phyloP scores from a whole-genome alignment of 208 protist genomes.

The Zelonia costaricensis region DNA sequence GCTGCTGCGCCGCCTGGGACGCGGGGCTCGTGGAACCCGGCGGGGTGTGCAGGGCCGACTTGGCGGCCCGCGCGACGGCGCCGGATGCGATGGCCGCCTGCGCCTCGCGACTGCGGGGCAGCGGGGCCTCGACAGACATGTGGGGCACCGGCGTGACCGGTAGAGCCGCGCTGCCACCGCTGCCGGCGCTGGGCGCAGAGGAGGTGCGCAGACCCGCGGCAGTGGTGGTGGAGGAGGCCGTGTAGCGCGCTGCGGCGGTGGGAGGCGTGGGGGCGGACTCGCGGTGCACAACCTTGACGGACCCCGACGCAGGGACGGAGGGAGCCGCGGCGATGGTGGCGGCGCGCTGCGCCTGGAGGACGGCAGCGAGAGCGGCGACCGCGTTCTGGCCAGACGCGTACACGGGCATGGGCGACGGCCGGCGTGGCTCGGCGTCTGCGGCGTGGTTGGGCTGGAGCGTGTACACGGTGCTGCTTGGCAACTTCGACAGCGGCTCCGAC shows the following conservation, averaged over 20 bases:
- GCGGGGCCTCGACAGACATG: background rate
- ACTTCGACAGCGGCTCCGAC: background rate
- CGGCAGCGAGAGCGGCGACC: conserved; percentile 3
- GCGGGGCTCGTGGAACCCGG: too few species aligned
- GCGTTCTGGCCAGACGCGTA: too few species aligned
- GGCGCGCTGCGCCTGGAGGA: background rate
- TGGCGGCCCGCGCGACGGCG: background rate
- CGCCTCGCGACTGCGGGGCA: conserved; percentile 13
- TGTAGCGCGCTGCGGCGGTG: conserved; percentile 15
- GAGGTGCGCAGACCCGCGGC: background rate
- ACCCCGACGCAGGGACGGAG: too few species aligned
- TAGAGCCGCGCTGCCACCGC: too few species aligned
- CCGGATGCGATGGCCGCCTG: background rate
- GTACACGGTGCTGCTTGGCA: too few species aligned
- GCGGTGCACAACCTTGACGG: too few species aligned
- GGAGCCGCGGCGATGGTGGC: background rate
- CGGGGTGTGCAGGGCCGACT: too few species aligned
- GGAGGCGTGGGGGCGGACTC: background rate
- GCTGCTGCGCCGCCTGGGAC: too few species aligned
- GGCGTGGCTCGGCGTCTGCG: background rate
- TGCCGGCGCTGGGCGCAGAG: background rate
- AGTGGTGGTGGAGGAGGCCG: conserved; percentile 10
- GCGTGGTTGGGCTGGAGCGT: too few species aligned
- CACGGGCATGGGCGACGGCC: too few species aligned
- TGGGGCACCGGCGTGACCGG: too few species aligned